Base-by-base conservation (phyloP, 1,139 yeast species). In the Ogataea hybrid region DNA sequence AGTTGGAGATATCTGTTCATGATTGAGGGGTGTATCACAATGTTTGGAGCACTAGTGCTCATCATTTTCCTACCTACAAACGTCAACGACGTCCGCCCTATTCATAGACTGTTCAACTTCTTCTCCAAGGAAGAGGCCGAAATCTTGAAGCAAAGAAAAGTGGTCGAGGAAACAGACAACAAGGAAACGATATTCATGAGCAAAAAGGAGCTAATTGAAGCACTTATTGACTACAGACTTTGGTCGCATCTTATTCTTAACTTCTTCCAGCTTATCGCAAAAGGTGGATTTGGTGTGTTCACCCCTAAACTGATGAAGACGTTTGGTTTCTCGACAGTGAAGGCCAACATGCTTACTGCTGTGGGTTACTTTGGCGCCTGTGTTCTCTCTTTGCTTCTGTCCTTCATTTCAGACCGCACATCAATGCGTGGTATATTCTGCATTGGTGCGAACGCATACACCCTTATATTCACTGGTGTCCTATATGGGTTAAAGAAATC, bases 1-100 rank as follows among this genome's bases (percentile, higher is more conserved):
- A 62, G 75, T 15, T 75, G 80, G 80, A 65, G 70, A 58, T 72
- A 76, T 71, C 57, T 75, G 37, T 75, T 74, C 52, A 62, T 75
- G 38, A 64, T 74, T 46, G 79, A 73, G 73, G 61, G 75, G 74
- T 37, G 73, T 57, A 3, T 73, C 67, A 32, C 80, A 27, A 27
- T 27, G 29, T n/a, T 27, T 27, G 29, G 29, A 27, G 29, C 29
- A 27, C 29, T 27, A 73, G 53, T 69, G 65, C 54, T 71, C 67
- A 7, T 64, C 71, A 53, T 54, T 71, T 69, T 27, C 78, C 74
- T 29, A 69, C 56, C 17, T 62, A 52, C 54, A 69, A 65, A 35
- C 74, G 65, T 48, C 64, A 64, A 45, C 69, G 66, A 61, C 70
- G 67, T 50, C 59, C 15, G 57, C 29, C 29, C 29, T 27, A 27